Conservation (phyloP, 148 eudicot species). For the Gaultheria prostrata region DNA sequence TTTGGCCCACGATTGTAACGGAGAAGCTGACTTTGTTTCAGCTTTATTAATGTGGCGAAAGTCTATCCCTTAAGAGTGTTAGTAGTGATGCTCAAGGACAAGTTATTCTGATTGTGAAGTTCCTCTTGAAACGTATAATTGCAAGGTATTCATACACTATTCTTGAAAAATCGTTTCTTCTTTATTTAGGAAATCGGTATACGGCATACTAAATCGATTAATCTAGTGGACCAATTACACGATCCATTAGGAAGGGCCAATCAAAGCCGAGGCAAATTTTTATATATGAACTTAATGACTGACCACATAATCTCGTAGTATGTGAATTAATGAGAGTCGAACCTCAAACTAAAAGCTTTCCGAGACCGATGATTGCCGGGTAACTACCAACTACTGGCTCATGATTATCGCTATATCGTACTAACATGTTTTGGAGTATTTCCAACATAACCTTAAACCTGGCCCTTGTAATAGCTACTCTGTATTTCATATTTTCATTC, state of each 20-base stretch:
- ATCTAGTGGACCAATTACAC: neutral
- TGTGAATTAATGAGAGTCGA: neutral
- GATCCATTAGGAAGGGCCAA: neutral
- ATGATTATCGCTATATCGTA: neutral
- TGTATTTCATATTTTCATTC: neutral
- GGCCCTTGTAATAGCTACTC: neutral
- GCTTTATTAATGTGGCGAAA: neutral
- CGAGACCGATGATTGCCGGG: too few species aligned
- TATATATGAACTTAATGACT: neutral
- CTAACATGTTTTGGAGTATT: neutral
- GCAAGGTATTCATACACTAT: neutral
- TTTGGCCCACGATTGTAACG: neutral
- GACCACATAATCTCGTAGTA: neutral
- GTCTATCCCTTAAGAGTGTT: neutral
- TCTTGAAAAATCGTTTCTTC: neutral
- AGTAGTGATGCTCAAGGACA: neutral
- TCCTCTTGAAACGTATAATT: neutral
- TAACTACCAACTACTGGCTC: too few species aligned
- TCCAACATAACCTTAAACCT: too few species aligned
- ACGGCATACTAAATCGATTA: neutral
- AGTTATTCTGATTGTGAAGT: neutral
- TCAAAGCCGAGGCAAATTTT: neutral
- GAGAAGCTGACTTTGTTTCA: conserved; percentile 1
- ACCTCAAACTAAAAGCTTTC: neutral
- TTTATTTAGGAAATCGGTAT: neutral